Evolutionary conservation across 345 rosid genomes (phyloP).

Genomic region (Melaleuca quinquenervia): DNA sequence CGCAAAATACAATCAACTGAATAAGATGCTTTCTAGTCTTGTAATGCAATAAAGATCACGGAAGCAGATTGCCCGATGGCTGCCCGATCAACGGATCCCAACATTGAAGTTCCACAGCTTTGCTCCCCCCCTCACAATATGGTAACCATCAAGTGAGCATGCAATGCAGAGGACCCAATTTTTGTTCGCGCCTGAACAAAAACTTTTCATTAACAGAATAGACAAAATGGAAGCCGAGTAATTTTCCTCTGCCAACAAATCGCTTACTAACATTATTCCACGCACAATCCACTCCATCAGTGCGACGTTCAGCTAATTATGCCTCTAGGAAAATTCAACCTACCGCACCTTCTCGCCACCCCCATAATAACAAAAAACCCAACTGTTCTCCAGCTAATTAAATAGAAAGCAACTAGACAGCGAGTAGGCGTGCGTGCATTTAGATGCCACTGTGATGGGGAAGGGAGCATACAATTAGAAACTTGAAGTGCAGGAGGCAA

Average conservation of each 20-base stretch:
- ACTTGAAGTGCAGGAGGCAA: too few relatives aligned
- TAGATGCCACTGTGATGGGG: background rate
- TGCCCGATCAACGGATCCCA: conserved; percentile 84
- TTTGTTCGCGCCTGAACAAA: conserved; percentile 75
- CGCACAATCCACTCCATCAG: background rate
- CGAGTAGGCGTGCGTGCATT: background rate
- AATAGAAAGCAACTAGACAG: background rate
- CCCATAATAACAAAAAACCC: background rate
- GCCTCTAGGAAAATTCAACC: background rate
- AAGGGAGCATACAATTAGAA: too few relatives aligned
- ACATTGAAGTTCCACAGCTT: conserved; percentile 70
- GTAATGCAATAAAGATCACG: conserved; percentile 9
- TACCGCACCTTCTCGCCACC: background rate
- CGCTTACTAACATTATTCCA: background rate
- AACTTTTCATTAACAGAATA: background rate
- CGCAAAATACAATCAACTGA: background rate
- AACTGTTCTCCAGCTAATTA: too few relatives aligned
- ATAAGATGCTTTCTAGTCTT: background rate
- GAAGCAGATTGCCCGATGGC: conserved; percentile 63
- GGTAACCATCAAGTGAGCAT: conserved; percentile 92
- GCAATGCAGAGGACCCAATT: conserved; percentile 94
- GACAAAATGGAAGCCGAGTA: background rate
- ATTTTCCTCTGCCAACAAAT: background rate
- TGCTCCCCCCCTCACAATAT: conserved; percentile 94
- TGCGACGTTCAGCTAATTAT: background rate